Conservation (phyloP, 169 alveolate species). For the Amoebophrya sp. region DNA sequence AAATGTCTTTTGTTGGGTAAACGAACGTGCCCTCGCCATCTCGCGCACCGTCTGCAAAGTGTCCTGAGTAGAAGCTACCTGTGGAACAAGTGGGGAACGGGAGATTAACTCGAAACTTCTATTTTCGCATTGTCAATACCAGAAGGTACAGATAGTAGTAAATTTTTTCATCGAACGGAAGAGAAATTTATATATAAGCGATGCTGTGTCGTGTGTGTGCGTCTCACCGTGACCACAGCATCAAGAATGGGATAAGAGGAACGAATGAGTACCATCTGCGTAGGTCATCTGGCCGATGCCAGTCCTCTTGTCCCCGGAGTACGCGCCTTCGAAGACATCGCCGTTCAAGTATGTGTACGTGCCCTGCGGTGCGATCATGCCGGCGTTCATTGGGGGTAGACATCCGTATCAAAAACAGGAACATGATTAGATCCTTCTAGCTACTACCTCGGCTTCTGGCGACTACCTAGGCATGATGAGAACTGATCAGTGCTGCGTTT, state of each 20-base stretch:
- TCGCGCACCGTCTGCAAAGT: not conserved
- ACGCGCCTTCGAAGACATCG: not conserved
- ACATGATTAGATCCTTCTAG: too few relatives aligned
- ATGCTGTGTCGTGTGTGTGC: not conserved
- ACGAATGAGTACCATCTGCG: not conserved
- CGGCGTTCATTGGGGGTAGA: not conserved
- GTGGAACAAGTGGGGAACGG: not conserved
- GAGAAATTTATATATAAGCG: not conserved
- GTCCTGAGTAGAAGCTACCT: not conserved
- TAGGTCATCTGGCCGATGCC: not conserved
- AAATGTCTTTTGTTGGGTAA: not conserved
- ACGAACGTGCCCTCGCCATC: not conserved
- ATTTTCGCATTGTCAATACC: not conserved
- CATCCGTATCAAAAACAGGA: not conserved
- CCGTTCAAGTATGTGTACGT: not conserved
- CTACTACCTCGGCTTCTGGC: not conserved
- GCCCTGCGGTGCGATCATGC: not conserved
- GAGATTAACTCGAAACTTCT: not conserved
- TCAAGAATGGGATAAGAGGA: not conserved
- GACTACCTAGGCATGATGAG: not conserved
- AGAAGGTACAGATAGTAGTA: not conserved
- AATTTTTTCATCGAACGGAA: not conserved
- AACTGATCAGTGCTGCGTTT: too few relatives aligned
- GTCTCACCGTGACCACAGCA: too few relatives aligned
- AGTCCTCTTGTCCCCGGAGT: not conserved